phyloP scores from a whole-genome alignment of 768 basidiomycete species.

The Tricholoma flavovirens region DNA sequence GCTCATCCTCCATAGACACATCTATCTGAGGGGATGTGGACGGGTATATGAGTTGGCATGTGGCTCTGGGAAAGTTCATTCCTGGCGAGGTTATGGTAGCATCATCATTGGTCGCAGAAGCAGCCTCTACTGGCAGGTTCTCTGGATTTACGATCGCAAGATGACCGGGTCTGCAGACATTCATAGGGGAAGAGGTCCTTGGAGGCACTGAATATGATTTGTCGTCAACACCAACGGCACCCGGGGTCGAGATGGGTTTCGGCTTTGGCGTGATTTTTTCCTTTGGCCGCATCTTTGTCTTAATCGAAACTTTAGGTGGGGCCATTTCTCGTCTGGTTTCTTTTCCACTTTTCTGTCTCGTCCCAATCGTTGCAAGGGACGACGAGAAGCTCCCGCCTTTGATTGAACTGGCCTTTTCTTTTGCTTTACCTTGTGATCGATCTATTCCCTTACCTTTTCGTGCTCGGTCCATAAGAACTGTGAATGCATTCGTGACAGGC shows the following conservation, averaged over 20 bases:
- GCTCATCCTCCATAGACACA: background rate
- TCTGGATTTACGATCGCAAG: background rate
- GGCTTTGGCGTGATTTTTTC: slow-evolving; percentile 25
- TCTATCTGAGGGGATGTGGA: background rate
- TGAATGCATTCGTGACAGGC: slow-evolving; percentile 25
- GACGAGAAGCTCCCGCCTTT: slow-evolving; percentile 7
- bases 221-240: background rate
- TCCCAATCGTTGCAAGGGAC: slow-evolving; percentile 1
- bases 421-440: slow-evolving; percentile 20
- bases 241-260: slow-evolving; percentile 18
- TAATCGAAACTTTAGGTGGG: slow-evolving; percentile 25
- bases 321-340: slow-evolving; percentile 9
- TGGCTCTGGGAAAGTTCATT: background rate
- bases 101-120: background rate
- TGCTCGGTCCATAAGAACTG: slow-evolving; percentile 26
- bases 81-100: background rate
- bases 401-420: slow-evolving; percentile 9
- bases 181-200: background rate
- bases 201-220: background rate
- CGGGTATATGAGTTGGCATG: background rate
- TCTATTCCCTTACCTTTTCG: slow-evolving; percentile 13
- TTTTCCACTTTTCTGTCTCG: slow-evolving; percentile 7
- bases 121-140: background rate
- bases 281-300: slow-evolving; percentile 30
- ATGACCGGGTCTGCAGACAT: background rate